These are phyloP conservation scores for Zanthoxylum bungeanum DNA, from an alignment of 345 rosid species.

Conservation along the genomic window DNA sequence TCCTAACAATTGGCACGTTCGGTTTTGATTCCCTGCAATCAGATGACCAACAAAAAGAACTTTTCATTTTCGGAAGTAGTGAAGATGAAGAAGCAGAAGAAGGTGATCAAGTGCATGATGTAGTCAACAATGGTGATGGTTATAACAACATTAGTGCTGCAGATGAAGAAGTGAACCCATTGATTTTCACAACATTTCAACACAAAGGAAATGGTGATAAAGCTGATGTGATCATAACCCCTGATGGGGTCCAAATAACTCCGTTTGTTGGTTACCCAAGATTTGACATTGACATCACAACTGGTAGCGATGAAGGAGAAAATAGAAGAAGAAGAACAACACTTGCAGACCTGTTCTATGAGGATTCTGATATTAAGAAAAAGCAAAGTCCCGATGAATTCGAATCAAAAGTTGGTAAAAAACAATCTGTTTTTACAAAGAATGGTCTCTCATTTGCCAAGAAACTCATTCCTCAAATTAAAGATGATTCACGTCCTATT, in stretches of 20 bases:
- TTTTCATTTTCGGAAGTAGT: constrained; percentile 25
- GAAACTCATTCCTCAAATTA: constrained; percentile 54
- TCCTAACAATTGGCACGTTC: constrained; percentile 85
- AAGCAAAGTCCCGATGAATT: constrained; percentile 28
- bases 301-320: constrained; percentile 33
- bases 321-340: constrained; percentile 61
- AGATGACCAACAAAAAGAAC: constrained; percentile 27
- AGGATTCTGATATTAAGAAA: constrained; percentile 42
- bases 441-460: constrained; percentile 52
- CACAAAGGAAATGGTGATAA: constrained; percentile 5
- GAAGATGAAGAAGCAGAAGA: constrained; percentile 28
- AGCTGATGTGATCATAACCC: constrained; percentile 16
- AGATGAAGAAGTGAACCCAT: constrained; percentile 59
- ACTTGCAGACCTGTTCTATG: constrained; percentile 75
- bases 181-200: constrained; percentile 39
- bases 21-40: constrained; percentile 65
- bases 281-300: constrained; percentile 7
- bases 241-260: constrained; percentile 23
- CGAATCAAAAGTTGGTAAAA: too few relatives aligned
- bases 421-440: constrained; percentile 27
- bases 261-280: constrained; percentile 14
- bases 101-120: constrained; percentile 18
- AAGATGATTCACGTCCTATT: constrained; percentile 58
- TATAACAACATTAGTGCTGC: constrained; percentile 15
- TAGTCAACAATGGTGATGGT: neutral